Conservation (phyloP, 192 early-diverging fungal species). For the Gigaspora rosea region DNA sequence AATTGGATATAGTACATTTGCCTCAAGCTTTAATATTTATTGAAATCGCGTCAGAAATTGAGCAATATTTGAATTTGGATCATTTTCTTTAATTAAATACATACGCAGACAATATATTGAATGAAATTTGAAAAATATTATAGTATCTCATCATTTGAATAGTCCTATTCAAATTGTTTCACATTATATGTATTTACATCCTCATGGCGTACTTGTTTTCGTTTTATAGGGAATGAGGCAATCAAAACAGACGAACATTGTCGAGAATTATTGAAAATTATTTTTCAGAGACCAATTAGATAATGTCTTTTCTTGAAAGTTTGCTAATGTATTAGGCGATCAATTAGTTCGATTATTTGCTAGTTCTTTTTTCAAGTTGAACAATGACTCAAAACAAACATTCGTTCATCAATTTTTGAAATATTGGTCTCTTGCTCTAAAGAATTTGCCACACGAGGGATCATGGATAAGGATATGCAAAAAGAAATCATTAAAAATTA, state of each 20-base stretch:
- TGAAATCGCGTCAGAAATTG: constrained; percentile 21
- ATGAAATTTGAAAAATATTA: constrained; percentile 26
- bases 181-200: constrained; percentile 2
- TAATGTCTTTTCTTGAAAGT: constrained; percentile 19
- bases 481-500: not conserved
- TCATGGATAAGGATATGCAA: constrained; percentile 3
- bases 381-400: not conserved
- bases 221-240: not conserved
- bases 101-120: not conserved
- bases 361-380: constrained; percentile 21
- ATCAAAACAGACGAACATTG: not conserved
- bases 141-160: constrained; percentile 21
- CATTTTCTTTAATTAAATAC: constrained; percentile 6
- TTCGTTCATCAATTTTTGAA: constrained; percentile 27
- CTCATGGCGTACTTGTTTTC: not conserved
- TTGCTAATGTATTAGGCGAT: constrained; percentile 1
- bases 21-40: constrained; percentile 5
- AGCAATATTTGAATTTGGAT: constrained; percentile 21
- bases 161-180: too few relatives aligned
- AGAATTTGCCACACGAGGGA: constrained; percentile 32
- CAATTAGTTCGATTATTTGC: constrained; percentile 10
- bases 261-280: constrained; percentile 11
- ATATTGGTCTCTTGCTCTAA: constrained; percentile 27
- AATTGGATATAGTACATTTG: constrained; percentile 13
- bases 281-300: constrained; percentile 4